phyloP scores from a whole-genome alignment of 23 red algal genomes.

The Gracilariopsis chorda region DNA sequence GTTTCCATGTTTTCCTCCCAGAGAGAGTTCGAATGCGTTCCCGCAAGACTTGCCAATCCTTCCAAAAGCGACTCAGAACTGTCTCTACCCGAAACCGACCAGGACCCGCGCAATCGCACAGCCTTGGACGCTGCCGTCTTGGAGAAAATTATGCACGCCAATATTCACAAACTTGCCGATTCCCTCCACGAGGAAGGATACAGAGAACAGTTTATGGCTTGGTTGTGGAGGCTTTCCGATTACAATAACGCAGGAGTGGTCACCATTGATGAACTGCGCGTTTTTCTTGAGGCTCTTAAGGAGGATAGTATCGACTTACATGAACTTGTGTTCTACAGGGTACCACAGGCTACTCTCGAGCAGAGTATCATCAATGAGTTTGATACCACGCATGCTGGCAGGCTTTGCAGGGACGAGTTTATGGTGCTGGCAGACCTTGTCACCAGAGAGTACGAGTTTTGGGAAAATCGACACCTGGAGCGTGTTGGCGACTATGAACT shows the following conservation, averaged over 20 bases:
- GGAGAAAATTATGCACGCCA: conserved; percentile 64
- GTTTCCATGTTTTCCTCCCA: conserved; percentile 81
- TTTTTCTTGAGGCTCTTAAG: conserved; percentile 71
- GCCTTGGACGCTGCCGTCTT: conserved; percentile 79
- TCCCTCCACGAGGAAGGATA: conserved; percentile 61
- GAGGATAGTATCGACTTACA: conserved; percentile 88
- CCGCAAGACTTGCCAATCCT: neutral
- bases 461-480: conserved; percentile 93
- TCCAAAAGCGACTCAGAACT: neutral
- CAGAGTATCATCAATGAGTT: conserved; percentile 90
- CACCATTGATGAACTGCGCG: conserved; percentile 72
- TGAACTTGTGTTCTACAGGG: conserved; percentile 81
- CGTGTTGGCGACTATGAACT: conserved; percentile 92
- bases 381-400: conserved; percentile 75
- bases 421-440: conserved; percentile 97
- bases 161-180: conserved; percentile 82
- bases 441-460: conserved; percentile 93
- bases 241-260: conserved; percentile 56
- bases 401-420: conserved; percentile 84
- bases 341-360: conserved; percentile 59
- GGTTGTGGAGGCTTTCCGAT: conserved; percentile 83
- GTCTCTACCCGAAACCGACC: neutral
- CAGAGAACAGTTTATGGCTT: conserved; percentile 86
- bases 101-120: conserved; percentile 45
- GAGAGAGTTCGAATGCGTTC: conserved; percentile 38